These are phyloP conservation scores for Penicillium robsamsonii DNA, from an alignment of 495 filamentous ascomycete species.

Conservation along the genomic window DNA sequence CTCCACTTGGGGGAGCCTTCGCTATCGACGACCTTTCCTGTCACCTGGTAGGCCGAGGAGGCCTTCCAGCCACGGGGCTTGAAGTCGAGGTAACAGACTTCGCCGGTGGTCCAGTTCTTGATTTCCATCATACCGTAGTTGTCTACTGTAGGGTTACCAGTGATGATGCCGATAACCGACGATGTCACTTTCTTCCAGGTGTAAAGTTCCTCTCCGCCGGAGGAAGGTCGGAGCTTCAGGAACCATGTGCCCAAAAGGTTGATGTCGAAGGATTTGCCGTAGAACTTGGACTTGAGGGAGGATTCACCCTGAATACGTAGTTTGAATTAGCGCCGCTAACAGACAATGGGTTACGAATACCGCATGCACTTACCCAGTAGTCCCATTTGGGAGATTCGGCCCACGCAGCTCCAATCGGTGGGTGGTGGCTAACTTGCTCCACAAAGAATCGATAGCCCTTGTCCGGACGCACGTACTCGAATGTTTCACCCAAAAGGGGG, in stretches of 20 bases:
- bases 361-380: constrained; percentile 63
- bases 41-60: constrained; percentile 80
- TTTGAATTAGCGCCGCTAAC: constrained; percentile 5
- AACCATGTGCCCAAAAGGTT: constrained; percentile 98
- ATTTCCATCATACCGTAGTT: constrained; percentile 98
- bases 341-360: neutral
- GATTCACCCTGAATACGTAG: constrained; percentile 68
- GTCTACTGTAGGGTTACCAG: constrained; percentile 93
- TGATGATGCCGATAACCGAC: constrained; percentile 97
- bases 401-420: constrained; percentile 90
- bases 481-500: constrained; percentile 92
- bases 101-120: constrained; percentile 94
- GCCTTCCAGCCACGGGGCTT: constrained; percentile 95
- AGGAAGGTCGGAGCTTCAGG: constrained; percentile 74
- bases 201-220: constrained; percentile 84
- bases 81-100: constrained; percentile 87
- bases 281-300: constrained; percentile 95
- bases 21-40: constrained; percentile 75
- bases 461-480: constrained; percentile 92
- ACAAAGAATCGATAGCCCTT: constrained; percentile 98
- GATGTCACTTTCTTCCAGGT: constrained; percentile 99
- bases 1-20: constrained; percentile 76
- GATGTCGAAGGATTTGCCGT: constrained; percentile 95
- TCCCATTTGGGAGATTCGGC: constrained; percentile 94
- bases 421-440: constrained; percentile 98